These are phyloP conservation scores for Plicaturopsis crispa DNA, from an alignment of 768 basidiomycete genomes.

Conservation along the genomic window DNA sequence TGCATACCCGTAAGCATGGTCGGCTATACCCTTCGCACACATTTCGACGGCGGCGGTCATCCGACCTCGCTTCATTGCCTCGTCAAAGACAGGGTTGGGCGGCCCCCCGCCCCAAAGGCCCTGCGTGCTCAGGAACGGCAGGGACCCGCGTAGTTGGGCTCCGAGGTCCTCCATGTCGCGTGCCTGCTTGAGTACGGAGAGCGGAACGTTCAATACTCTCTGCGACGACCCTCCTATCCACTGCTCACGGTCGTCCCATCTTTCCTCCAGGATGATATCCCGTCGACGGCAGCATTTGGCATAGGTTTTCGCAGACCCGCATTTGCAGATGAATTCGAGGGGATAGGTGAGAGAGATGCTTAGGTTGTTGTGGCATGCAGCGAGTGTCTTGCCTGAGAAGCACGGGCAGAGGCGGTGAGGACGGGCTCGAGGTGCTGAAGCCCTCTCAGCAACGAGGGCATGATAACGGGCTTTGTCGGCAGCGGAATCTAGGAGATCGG, in stretches of 20 bases:
- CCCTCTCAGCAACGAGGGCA: constrained; percentile 3
- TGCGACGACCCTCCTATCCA: not conserved
- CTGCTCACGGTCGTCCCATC: constrained; percentile 14
- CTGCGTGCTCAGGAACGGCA: not conserved
- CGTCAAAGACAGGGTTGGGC: too few relatives aligned
- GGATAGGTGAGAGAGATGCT: constrained; percentile 10
- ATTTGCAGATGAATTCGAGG: constrained; percentile 13
- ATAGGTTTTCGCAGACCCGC: constrained; percentile 13
- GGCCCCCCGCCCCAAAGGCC: too few relatives aligned
- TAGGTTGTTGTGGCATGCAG: constrained; percentile 12
- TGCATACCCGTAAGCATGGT: constrained; percentile 8
- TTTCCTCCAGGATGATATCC: constrained; percentile 7
- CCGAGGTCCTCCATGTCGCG: not conserved
- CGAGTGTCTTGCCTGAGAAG: constrained; percentile 15
- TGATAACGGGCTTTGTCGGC: constrained; percentile 4
- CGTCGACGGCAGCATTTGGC: constrained; percentile 13
- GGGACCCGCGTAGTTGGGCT: not conserved
- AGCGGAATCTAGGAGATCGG: constrained; percentile 2
- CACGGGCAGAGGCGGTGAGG: constrained; percentile 16
- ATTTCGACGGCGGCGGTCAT: constrained; percentile 2
- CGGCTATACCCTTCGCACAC: constrained; percentile 6
- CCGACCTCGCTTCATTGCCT: too few relatives aligned
- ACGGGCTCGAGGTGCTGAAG: constrained; percentile 5
- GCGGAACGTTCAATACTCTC: not conserved
- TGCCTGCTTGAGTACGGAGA: not conserved